phyloP scores from a whole-genome alignment of 352 stramenopile genomes.

The Globisporangium polare region DNA sequence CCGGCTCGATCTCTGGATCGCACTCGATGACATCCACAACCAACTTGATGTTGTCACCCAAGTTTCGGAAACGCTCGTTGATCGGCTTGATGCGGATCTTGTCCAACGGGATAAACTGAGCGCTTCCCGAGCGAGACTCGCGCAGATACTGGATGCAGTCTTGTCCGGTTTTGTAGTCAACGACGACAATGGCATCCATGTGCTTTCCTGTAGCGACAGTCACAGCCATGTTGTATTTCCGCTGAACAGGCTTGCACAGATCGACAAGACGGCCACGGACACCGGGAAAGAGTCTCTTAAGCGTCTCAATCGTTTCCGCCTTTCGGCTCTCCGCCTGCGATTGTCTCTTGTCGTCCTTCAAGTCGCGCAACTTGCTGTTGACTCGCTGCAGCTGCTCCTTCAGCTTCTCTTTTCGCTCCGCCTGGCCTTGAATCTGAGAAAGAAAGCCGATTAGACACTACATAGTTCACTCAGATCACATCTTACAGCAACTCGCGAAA shows the following conservation, averaged over 20 bases:
- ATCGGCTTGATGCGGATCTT: slow-evolving; percentile 88
- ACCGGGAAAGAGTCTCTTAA: slow-evolving; percentile 86
- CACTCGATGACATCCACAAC: slow-evolving; percentile 95
- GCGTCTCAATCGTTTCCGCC: slow-evolving; percentile 70
- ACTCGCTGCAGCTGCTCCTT: slow-evolving; percentile 63
- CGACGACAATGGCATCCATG: slow-evolving; percentile 92
- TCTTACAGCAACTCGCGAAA: not conserved
- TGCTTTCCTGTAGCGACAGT: slow-evolving; percentile 97
- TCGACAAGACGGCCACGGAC: slow-evolving; percentile 96
- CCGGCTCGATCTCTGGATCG: slow-evolving; percentile 89
- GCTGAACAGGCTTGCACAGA: slow-evolving; percentile 94
- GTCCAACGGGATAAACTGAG: slow-evolving; percentile 97
- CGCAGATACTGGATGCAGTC: slow-evolving; percentile 93
- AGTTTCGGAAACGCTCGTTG: slow-evolving; percentile 92
- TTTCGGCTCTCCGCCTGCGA: slow-evolving; percentile 88
- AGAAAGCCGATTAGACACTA: not conserved
- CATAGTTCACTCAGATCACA: not conserved
- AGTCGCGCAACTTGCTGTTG: slow-evolving; percentile 87
- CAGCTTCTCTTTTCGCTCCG: slow-evolving; percentile 57
- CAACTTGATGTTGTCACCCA: slow-evolving; percentile 91
- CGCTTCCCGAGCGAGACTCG: slow-evolving; percentile 92
- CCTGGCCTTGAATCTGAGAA: slow-evolving; percentile 48
- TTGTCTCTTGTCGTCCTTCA: slow-evolving; percentile 90
- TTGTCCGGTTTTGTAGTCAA: slow-evolving; percentile 75
- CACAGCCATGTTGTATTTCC: slow-evolving; percentile 97